These are phyloP conservation scores for maize (Zea mays) DNA, from an alignment of 176 grass and related monocot genomes.

Conservation along the genomic window DNA sequence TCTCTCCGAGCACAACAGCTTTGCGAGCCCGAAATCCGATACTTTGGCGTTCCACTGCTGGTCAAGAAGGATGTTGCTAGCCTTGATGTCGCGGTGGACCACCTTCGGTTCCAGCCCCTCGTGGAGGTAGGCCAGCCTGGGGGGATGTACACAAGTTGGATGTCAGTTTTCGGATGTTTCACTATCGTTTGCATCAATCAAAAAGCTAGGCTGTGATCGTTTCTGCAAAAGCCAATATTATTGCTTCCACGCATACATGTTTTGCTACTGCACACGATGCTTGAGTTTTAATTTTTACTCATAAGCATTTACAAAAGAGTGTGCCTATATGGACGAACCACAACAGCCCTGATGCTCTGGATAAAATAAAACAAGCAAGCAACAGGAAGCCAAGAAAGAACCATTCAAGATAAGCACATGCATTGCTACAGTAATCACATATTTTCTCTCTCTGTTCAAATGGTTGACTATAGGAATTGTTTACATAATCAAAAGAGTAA, in stretches of 20 bases:
- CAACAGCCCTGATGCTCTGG: conserved; percentile 13
- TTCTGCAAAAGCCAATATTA: conserved; percentile 30
- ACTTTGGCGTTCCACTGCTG: conserved; percentile 86
- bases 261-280: conserved; percentile 42
- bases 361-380: conserved; percentile 45
- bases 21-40: conserved; percentile 95
- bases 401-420: conserved; percentile 51
- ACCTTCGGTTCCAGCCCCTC: conserved; percentile 96
- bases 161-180: conserved; percentile 21
- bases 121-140: conserved; percentile 90
- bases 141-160: conserved; percentile 26
- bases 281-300: conserved; percentile 31
- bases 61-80: conserved; percentile 96
- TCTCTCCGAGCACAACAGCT: conserved; percentile 81
- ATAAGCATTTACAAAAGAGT: conserved; percentile 9
- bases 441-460: conserved; percentile 20
- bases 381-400: conserved; percentile 42
- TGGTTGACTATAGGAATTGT: conserved; percentile 4
- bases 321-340: not conserved
- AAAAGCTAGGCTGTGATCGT: not conserved
- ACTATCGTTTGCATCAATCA: conserved; percentile 1
- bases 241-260: conserved; percentile 39
- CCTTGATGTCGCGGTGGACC: conserved; percentile 93
- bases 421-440: conserved; percentile 26
- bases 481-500: conserved; percentile 6